Conservation (phyloP, 2,329 filamentous ascomycete genomes). For the Hymenoscyphus fructigenus region DNA sequence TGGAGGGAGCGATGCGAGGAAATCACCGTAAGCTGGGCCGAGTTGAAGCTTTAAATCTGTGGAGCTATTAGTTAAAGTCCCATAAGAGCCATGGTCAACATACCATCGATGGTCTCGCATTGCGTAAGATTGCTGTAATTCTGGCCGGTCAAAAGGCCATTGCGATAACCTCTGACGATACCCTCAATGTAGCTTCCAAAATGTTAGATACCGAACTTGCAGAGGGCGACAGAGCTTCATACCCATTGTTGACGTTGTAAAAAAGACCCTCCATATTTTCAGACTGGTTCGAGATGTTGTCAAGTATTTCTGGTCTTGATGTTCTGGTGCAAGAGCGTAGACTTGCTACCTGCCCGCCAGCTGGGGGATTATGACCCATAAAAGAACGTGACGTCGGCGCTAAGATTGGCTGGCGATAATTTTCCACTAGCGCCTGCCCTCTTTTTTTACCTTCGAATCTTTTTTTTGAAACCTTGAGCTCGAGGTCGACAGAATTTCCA, state of each 20-base stretch:
- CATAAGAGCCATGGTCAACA: slow-evolving; percentile 28
- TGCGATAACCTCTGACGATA: slow-evolving; percentile 95
- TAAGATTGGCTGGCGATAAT: slow-evolving; percentile 10
- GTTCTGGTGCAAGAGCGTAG: background rate
- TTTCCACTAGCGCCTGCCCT: slow-evolving; percentile 19
- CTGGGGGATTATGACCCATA: background rate
- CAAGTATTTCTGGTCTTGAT: slow-evolving; percentile 11
- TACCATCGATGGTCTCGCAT: slow-evolving; percentile 97
- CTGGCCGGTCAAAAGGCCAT: slow-evolving; percentile 81
- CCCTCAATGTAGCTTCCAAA: slow-evolving; percentile 83
- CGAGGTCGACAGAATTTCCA: slow-evolving; percentile 14
- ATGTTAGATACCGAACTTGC: slow-evolving; percentile 22
- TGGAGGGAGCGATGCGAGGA: slow-evolving; percentile 87
- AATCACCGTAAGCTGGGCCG: slow-evolving; percentile 94
- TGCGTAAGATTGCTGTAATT: slow-evolving; percentile 96
- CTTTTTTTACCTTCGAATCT: slow-evolving; percentile 20
- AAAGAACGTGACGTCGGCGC: slow-evolving; percentile 15
- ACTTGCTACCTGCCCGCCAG: background rate
- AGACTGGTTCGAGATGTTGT: slow-evolving; percentile 17
- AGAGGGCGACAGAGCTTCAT: slow-evolving; percentile 34
- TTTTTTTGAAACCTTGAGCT: slow-evolving; percentile 25
- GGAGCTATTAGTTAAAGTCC: slow-evolving; percentile 17
- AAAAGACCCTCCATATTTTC: slow-evolving; percentile 82
- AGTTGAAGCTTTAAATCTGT: slow-evolving; percentile 97
- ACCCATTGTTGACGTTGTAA: slow-evolving; percentile 95